These are phyloP conservation scores for Colletotrichum sp. DNA, from an alignment of 2,329 filamentous ascomycete genomes.

Conservation along the genomic window DNA sequence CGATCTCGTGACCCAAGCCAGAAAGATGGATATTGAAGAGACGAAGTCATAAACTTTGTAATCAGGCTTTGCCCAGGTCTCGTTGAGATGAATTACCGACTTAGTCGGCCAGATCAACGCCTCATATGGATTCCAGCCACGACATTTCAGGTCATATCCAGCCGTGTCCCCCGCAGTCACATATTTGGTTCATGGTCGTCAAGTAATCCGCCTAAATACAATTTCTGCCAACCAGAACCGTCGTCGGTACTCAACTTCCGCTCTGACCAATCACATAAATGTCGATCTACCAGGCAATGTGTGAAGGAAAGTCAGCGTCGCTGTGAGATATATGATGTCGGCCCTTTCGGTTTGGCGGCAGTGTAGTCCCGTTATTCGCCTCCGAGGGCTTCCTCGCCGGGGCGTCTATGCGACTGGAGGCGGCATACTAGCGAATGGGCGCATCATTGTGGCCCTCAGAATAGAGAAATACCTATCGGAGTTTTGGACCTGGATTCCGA, in stretches of 20 bases:
- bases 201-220: neutral
- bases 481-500: neutral
- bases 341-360: neutral
- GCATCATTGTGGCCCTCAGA: neutral
- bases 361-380: neutral
- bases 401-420: neutral
- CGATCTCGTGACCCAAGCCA: conserved; percentile 34
- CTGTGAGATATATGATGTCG: neutral
- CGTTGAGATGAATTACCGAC: neutral
- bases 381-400: neutral
- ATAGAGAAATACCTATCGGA: neutral
- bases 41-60: neutral
- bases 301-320: neutral
- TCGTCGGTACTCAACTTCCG: neutral
- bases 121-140: neutral
- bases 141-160: neutral
- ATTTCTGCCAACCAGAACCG: neutral
- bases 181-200: neutral
- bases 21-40: conserved; percentile 23
- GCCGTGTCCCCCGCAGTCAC: neutral
- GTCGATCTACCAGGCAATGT: neutral
- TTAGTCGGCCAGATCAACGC: neutral
- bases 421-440: neutral
- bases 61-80: neutral
- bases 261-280: neutral